Base-by-base conservation (phyloP, 2,329 filamentous ascomycete genomes). In the Drechmeria coniospora region DNA sequence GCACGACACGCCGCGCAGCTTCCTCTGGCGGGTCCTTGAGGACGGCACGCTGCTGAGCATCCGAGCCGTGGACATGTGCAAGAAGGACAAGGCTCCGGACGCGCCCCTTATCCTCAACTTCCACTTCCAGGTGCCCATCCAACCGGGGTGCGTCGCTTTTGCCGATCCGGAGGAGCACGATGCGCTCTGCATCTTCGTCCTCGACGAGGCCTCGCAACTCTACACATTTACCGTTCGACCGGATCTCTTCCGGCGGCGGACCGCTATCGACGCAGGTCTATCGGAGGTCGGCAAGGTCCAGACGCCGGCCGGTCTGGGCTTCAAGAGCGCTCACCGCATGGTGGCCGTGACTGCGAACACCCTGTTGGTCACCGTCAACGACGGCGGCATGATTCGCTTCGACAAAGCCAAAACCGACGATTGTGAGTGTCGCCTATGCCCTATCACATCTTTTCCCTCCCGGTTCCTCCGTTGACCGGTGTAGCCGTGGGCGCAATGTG, bases 1-100 rank as follows among this genome's bases (percentile, higher is more conserved):
- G 50, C 72, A 79, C 45, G 63, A 68, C 37, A 75, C 78, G 37
- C 90, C 90, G 21, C 75, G 80, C 46, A 82, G 73, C 52, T 92
- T 95, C 47, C 65, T 93, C 26, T 98, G 90, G 90, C 73, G 87
- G 41, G 67, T 95, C 21, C 57, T 94, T 34, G 79, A 92, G 45
- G 74, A 82, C 43, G 73, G 74, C 44, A 79, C 70, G 39, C 63
- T 83, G 36, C 63, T 98, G 41, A 87, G 90, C 54, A 65, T 98
- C 27, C 79, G 82, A 46, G 75, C 74, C 22, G 73, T 81, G 34
- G 90, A 98, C 53, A 57, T 94, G 38, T 78, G 73, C 48, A 84
- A 68, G 57, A 69, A 64, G 38, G 65, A 63, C 35, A 66, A 63
- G 39, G 67, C 73, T 14, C 54, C 62, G 23, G 82, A 92, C 52